A percentile compares a stretch with the other conserved stretches of the same genome.
These are phyloP conservation scores for Glutinoglossum americanum DNA, from an alignment of 495 filamentous ascomycete genomes.

Conservation along the genomic window DNA sequence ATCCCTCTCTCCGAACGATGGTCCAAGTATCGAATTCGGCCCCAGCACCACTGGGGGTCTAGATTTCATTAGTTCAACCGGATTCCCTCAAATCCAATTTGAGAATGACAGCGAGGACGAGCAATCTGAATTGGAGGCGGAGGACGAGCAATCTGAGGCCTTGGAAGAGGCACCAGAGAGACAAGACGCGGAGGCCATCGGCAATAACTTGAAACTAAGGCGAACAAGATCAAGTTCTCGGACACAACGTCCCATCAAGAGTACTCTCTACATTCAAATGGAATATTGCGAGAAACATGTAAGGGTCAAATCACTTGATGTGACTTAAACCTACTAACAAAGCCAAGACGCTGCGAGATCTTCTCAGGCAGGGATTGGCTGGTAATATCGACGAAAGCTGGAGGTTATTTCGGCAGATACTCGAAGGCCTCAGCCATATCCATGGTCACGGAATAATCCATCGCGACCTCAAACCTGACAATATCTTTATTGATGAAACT, in stretches of 20 bases:
- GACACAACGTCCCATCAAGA: slow-evolving; percentile 21
- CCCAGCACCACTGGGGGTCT: slow-evolving; percentile 53
- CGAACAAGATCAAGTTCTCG: slow-evolving; percentile 11
- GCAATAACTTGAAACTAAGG: slow-evolving; percentile 3
- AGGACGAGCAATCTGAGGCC: slow-evolving; percentile 5
- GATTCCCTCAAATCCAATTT: slow-evolving; percentile 62
- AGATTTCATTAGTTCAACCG: slow-evolving; percentile 82
- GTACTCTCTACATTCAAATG: slow-evolving; percentile 74
- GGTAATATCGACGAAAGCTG: slow-evolving; percentile 58
- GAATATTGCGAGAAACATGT: slow-evolving; percentile 90
- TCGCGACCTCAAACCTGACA: slow-evolving; percentile 93
- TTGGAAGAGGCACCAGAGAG: slow-evolving; percentile 4
- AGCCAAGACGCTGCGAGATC: slow-evolving; percentile 57
- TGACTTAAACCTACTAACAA: neutral
- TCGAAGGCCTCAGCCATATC: slow-evolving; percentile 80
- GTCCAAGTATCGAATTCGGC: slow-evolving; percentile 33
- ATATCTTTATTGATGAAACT: slow-evolving; percentile 81
- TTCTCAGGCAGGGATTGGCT: slow-evolving; percentile 57
- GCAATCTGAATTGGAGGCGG: neutral
- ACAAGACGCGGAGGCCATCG: neutral
- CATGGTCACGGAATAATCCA: slow-evolving; percentile 86
- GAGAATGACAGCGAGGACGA: slow-evolving; percentile 3
- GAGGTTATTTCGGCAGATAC: slow-evolving; percentile 76
- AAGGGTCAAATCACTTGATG: slow-evolving; percentile 13
- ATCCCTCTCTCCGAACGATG: slow-evolving; percentile 6